phyloP scores from a whole-genome alignment of 2,329 filamentous ascomycete species.

The Hypomyces perniciosus region DNA sequence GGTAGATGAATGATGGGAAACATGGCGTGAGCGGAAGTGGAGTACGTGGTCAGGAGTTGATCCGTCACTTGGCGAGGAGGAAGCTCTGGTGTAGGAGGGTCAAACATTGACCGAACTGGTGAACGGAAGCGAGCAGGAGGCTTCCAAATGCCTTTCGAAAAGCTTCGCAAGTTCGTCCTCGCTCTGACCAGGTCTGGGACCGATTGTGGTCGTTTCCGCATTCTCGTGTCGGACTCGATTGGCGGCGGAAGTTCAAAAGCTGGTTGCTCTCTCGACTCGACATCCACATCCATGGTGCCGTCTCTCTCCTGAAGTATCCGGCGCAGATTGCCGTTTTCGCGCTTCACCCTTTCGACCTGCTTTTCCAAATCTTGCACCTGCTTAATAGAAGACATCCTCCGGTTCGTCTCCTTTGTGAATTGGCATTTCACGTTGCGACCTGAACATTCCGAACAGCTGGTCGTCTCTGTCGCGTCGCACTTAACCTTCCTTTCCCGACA shows the following conservation, averaged over 20 bases:
- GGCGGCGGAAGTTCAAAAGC: slow-evolving; percentile 53
- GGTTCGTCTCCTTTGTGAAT: slow-evolving; percentile 98
- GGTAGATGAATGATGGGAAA: slow-evolving; percentile 88
- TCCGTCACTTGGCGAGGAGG: slow-evolving; percentile 67
- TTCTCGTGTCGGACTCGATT: slow-evolving; percentile 59
- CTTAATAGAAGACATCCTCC: slow-evolving; percentile 98
- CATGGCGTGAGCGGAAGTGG: slow-evolving; percentile 68
- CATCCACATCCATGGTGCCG: slow-evolving; percentile 44
- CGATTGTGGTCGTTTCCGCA: slow-evolving; percentile 53
- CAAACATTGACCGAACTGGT: slow-evolving; percentile 42
- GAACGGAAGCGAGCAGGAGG: slow-evolving; percentile 63
- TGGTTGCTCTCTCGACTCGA: slow-evolving; percentile 42
- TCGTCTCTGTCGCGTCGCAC: slow-evolving; percentile 94
- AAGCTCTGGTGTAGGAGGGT: slow-evolving; percentile 54
- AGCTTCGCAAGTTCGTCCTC: slow-evolving; percentile 64
- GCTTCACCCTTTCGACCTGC: slow-evolving; percentile 72
- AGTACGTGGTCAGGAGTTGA: slow-evolving; percentile 68
- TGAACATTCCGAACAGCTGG: slow-evolving; percentile 94
- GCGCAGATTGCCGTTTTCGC: slow-evolving; percentile 70
- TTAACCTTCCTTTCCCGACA: slow-evolving; percentile 81
- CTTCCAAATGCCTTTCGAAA: slow-evolving; percentile 74
- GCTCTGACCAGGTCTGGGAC: slow-evolving; percentile 66
- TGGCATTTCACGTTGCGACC: slow-evolving; percentile 96
- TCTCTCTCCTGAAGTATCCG: slow-evolving; percentile 53
- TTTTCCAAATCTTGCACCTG: slow-evolving; percentile 96